Conservation (phyloP, 768 basidiomycete genomes). For the Nidula microcarpa region DNA sequence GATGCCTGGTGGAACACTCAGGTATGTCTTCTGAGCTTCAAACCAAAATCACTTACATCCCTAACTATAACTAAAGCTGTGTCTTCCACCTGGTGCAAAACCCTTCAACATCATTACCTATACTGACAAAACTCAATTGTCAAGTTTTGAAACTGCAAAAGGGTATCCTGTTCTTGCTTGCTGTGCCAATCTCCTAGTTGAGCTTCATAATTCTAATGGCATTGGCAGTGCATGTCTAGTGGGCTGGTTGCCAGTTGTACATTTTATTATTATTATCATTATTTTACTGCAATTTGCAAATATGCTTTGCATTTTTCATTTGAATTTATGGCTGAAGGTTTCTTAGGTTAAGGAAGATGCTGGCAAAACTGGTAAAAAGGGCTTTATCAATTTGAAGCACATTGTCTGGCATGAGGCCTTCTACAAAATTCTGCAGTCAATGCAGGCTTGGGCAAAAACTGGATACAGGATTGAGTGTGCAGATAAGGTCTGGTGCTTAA, state of each 20-base stretch:
- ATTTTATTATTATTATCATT: no score
- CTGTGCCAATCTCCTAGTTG: conserved; percentile 21
- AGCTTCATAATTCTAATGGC: conserved; percentile 26
- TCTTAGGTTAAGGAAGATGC: no score
- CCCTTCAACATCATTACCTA: conserved; percentile 27
- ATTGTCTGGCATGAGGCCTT: no score
- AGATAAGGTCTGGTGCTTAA: no score
- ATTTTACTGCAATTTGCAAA: no score
- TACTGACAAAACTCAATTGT: conserved; percentile 34
- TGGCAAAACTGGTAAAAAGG: no score
- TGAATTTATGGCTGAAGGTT: no score
- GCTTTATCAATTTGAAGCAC: no score
- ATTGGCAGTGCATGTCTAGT: conserved; percentile 29
- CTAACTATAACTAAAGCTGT: conserved; percentile 6
- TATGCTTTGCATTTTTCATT: no score
- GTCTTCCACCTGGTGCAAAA: conserved; percentile 15
- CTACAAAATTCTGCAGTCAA: no score
- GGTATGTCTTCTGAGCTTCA: conserved; percentile 14
- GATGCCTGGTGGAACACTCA: conserved; percentile 31
- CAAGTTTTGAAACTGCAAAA: conserved; percentile 27
- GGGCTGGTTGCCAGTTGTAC: conserved; percentile 32
- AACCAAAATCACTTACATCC: neutral
- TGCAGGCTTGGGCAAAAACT: no score
- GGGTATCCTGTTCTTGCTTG: conserved; percentile 32
- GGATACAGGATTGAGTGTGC: no score